These are phyloP conservation scores for Pseudohyphozyma bogoriensis DNA, from an alignment of 768 basidiomycete genomes.

Conservation along the genomic window DNA sequence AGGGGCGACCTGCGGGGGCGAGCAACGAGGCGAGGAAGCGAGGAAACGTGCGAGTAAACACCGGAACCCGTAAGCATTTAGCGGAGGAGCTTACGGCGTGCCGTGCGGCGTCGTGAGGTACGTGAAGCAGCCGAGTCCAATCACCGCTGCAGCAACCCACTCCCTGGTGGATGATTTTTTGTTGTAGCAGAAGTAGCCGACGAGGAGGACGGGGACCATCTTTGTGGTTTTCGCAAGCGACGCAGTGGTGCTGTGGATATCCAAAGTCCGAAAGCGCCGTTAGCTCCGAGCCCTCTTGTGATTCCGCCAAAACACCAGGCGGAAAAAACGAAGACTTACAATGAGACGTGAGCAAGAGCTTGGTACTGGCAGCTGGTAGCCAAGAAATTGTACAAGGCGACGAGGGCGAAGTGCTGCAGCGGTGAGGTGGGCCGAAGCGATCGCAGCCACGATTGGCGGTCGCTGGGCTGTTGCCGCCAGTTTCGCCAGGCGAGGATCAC, in stretches of 20 bases:
- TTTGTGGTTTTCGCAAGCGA: conserved; percentile 27
- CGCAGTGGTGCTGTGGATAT: conserved; percentile 7
- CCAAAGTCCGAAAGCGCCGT: not conserved
- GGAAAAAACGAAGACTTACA: not conserved
- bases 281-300: not conserved
- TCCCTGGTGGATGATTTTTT: conserved; percentile 24
- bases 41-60: no score
- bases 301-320: not conserved
- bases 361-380: conserved; percentile 27
- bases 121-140: conserved; percentile 24
- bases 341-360: conserved; percentile 17
- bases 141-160: conserved; percentile 27
- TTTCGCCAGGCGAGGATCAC: not conserved
- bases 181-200: conserved; percentile 23
- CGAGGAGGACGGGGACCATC: conserved; percentile 33
- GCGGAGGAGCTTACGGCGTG: not conserved
- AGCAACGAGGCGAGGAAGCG: no score
- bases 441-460: no score
- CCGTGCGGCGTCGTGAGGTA: conserved; percentile 16
- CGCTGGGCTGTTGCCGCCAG: not conserved
- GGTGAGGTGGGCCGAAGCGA: not conserved
- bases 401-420: conserved; percentile 6
- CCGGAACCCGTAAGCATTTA: no score
- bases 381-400: conserved; percentile 15
- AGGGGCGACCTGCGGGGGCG: conserved; percentile 2